These are phyloP conservation scores for Cryptococcus maquisensis DNA, from an alignment of 1,284 basidiomycete species.

Conservation along the genomic window DNA sequence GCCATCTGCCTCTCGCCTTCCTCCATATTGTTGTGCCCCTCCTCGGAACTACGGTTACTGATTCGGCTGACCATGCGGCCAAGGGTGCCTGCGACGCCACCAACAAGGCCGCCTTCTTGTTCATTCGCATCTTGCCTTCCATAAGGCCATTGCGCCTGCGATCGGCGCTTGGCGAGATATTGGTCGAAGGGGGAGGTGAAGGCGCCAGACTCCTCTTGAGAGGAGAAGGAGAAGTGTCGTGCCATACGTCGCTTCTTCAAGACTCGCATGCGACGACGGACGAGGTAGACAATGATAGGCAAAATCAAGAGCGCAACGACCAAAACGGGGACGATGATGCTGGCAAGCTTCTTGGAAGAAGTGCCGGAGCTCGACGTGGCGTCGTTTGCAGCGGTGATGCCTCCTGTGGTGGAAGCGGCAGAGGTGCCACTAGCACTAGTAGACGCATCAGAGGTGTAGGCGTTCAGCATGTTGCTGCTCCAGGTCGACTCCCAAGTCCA, in stretches of 20 bases:
- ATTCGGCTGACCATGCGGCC: conserved; percentile 25
- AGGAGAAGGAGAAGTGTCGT: conserved; percentile 45
- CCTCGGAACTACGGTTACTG: conserved; percentile 11
- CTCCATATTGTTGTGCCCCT: conserved; percentile 3
- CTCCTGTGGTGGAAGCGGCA: conserved; percentile 1
- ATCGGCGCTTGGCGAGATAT: conserved; percentile 6
- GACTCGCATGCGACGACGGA: conserved; percentile 37
- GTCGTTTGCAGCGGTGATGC: conserved; percentile 1
- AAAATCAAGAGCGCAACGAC: conserved; percentile 31
- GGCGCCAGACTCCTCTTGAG: conserved; percentile 39
- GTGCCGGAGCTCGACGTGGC: conserved; percentile 6
- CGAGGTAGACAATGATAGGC: conserved; percentile 35
- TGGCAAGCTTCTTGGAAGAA: conserved; percentile 26
- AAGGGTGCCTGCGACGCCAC: conserved; percentile 17
- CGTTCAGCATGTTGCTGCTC: conserved; percentile 35
- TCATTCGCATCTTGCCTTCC: conserved; percentile 33
- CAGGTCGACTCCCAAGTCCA: conserved; percentile 46
- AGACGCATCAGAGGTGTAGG: conserved; percentile 8
- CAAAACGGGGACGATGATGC: conserved; percentile 40
- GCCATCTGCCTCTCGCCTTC: conserved; percentile 22
- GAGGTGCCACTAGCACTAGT: conserved; percentile 2
- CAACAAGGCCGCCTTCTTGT: conserved; percentile 27
- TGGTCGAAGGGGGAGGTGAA: conserved; percentile 17
- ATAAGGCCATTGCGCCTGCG: conserved; percentile 28
- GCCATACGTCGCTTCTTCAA: conserved; percentile 44